phyloP scores from a whole-genome alignment of 2,329 filamentous ascomycete genomes.

The Fusarium anthophilum region DNA sequence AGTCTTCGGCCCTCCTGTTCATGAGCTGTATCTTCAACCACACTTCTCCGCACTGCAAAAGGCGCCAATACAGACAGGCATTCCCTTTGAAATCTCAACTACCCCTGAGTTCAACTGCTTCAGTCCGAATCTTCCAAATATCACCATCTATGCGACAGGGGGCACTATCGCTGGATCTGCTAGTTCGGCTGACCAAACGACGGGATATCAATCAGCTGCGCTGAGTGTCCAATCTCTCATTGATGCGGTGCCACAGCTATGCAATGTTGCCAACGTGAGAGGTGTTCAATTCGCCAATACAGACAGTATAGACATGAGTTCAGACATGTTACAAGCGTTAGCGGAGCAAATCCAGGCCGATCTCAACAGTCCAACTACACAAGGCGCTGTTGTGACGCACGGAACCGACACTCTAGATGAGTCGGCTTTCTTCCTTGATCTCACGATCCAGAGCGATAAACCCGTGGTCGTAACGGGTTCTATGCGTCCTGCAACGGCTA shows the following conservation, averaged over 20 bases:
- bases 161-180: slow-evolving; percentile 68
- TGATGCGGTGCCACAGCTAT: slow-evolving; percentile 63
- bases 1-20: slow-evolving; percentile 40
- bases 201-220: slow-evolving; percentile 53
- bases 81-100: slow-evolving; percentile 2
- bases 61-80: slow-evolving; percentile 23
- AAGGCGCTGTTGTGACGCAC: slow-evolving; percentile 69
- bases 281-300: slow-evolving; percentile 63
- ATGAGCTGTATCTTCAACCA: slow-evolving; percentile 32
- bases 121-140: slow-evolving; percentile 55
- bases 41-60: slow-evolving; percentile 32
- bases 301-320: slow-evolving; percentile 58
- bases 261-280: slow-evolving; percentile 63
- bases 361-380: slow-evolving; percentile 52
- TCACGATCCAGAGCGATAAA: slow-evolving; percentile 65
- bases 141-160: slow-evolving; percentile 66
- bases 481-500: slow-evolving; percentile 70
- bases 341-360: slow-evolving; percentile 59
- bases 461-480: slow-evolving; percentile 69
- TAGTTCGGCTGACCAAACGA: slow-evolving; percentile 56
- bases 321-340: slow-evolving; percentile 58
- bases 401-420: slow-evolving; percentile 74
- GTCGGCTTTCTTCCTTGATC: slow-evolving; percentile 69
- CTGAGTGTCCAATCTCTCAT: slow-evolving; percentile 62
- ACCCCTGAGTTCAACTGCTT: slow-evolving; percentile 40